These are phyloP conservation scores for Vitellaria paradoxa DNA, from an alignment of 179 eudicot genomes.

Conservation along the genomic window DNA sequence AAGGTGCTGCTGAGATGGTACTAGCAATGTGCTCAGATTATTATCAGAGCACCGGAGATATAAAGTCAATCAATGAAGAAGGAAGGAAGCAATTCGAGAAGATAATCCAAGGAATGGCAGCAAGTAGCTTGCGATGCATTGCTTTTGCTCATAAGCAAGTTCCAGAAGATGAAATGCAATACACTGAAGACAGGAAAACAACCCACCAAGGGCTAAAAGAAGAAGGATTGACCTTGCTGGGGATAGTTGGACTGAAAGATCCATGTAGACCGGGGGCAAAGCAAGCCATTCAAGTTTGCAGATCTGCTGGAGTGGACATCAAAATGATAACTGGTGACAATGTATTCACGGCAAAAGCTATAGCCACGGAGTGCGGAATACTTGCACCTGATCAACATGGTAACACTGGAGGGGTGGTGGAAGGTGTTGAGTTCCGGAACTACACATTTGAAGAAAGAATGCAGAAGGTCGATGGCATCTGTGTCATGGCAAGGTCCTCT, in stretches of 20 bases:
- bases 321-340: constrained; percentile 22
- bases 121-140: neutral
- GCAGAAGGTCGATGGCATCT: neutral
- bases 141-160: neutral
- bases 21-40: constrained; percentile 6
- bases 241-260: constrained; percentile 45
- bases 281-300: constrained; percentile 35
- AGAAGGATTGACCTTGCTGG: constrained; percentile 30
- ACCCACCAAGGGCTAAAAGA: constrained; percentile 16
- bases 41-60: neutral
- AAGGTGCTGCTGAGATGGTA: constrained; percentile 8
- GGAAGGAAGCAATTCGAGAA: neutral
- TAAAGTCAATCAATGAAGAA: neutral
- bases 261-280: constrained; percentile 46
- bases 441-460: neutral
- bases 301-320: constrained; percentile 35
- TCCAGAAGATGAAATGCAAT: neutral
- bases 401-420: neutral
- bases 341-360: constrained; percentile 13
- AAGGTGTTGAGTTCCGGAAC: neutral
- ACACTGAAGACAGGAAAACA: too few species aligned
- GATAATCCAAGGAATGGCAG: neutral
- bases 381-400: neutral
- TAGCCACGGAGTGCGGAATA: neutral
- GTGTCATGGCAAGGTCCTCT: neutral